Percentiles rank a stretch among this genome's conserved stretches.
Conservation (phyloP, 306 rosid genomes). For the Ammopiptanthus mongolicus region DNA sequence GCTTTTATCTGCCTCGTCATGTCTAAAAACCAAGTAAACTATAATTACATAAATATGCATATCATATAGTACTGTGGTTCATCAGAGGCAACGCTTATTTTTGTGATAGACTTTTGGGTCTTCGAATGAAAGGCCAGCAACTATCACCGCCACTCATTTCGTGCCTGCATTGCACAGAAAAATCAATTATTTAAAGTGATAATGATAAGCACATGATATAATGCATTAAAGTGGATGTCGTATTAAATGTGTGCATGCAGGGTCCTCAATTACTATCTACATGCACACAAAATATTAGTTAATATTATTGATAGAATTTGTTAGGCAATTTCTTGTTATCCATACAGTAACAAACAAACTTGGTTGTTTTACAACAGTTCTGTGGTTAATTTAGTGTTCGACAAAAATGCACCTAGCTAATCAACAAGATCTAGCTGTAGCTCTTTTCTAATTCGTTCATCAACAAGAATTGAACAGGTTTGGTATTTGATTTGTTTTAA, state of each 20-base stretch:
- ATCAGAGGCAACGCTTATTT: slow-evolving; percentile 10
- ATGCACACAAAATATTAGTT: not conserved
- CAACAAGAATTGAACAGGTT: not conserved
- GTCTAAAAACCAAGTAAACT: not conserved
- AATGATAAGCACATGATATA: not conserved
- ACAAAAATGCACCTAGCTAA: not conserved
- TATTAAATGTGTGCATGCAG: not conserved
- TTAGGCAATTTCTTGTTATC: not conserved
- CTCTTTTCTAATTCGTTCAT: not conserved
- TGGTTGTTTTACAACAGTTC: not conserved
- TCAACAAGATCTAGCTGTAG: not conserved
- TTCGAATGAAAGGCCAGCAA: slow-evolving; percentile 42
- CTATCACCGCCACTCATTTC: slow-evolving; percentile 25
- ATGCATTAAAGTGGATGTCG: not conserved
- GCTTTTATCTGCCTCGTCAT: not conserved
- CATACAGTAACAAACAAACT: not conserved
- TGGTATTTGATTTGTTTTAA: slow-evolving; percentile 8
- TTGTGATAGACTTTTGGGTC: not conserved
- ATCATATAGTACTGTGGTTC: not conserved
- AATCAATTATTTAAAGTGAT: not conserved
- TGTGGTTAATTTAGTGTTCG: not conserved
- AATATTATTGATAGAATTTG: not conserved
- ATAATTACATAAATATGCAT: not conserved
- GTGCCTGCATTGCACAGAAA: slow-evolving; percentile 35
- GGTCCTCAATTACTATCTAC: not conserved